Conservation (phyloP, 257 asterid species). For the Solanum pinnatisectum region DNA sequence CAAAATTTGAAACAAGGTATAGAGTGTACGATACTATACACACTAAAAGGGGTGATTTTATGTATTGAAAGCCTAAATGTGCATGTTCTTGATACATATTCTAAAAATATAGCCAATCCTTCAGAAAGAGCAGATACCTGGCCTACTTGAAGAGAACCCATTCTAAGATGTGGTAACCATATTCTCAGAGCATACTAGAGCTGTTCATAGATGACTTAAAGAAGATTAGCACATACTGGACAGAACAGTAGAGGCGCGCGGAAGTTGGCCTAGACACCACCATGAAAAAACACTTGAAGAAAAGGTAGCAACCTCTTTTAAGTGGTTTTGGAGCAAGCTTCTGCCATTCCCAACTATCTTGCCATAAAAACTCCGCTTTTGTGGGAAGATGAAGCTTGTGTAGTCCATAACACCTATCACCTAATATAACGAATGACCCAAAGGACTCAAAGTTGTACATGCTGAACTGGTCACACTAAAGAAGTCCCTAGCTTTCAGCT, state of each 20-base stretch:
- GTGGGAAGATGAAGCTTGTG: not conserved
- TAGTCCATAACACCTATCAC: not conserved
- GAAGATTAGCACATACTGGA: not conserved
- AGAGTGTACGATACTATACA: not conserved
- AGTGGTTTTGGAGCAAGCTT: not conserved
- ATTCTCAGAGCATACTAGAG: not conserved
- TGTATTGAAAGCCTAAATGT: not conserved
- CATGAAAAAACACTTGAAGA: not conserved
- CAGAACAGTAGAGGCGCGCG: not conserved
- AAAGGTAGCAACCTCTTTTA: not conserved
- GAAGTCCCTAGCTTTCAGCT: not conserved
- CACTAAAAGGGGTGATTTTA: not conserved
- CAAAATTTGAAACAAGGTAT: not conserved
- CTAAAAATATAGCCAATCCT: not conserved
- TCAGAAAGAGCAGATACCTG: not conserved
- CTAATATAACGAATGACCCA: not conserved
- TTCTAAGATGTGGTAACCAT: not conserved
- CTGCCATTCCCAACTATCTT: not conserved
- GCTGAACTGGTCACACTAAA: not conserved
- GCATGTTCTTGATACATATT: not conserved
- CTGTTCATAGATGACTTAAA: not conserved
- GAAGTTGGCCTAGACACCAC: not conserved
- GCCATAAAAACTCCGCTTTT: not conserved
- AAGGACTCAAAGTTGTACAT: not conserved
- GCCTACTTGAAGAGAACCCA: not conserved